Base-by-base conservation (phyloP, 164 flowering plant genomes). In the Paratinospora sagittata region DNA sequence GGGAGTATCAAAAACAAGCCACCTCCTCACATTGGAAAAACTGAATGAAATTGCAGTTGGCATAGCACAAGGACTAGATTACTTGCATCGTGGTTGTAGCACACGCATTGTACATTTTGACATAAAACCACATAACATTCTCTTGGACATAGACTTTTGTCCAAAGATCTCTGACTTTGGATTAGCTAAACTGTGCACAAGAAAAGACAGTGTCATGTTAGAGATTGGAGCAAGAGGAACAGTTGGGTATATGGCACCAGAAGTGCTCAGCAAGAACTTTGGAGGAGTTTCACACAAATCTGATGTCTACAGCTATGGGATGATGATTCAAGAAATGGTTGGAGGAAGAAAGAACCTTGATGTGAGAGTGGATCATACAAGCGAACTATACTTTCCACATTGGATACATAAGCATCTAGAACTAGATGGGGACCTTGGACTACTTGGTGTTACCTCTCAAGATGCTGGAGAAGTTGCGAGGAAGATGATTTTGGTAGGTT, bases 81-180 rank as follows among this genome's bases (percentile, higher is more conserved):
- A 61, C 64, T 61, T 61, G 30, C 64, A 61, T 24, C 27, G 30
- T 11, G 27, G 64, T 61, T 61, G 64, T 61, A 61, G 26, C 64
- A 61, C 64, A 8, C 30, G 64, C 30, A 61, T 61, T 61, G 3
- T 61, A 13, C 64, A 61, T 61, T 61, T 61, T n/a, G n/a, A n/a
- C n/a, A n/a, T n/a, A n/a, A n/a, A n/a, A n/a, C n/a, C n/a, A n/a
- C n/a, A n/a, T n/a, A n/a, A n/a, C n/a, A n/a, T n/a, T n/a, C n/a
- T n/a, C n/a, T n/a, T n/a, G 3, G 64, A 61, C 21, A 61, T 61
- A 24, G 64, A 61, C 64, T 61, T 21, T 23, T 61, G 64, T 23
- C 64, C 5, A 0, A 61, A 61, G 21, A 61, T 61, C 3, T 61
- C 64, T 3, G 64, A 61, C 11, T 61, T 61, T 61, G 64, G 64